Evolutionary conservation across 495 filamentous ascomycete species (phyloP), one percentile per base, ranked within the genome.

Genomic region (Neurospora sp.): DNA sequence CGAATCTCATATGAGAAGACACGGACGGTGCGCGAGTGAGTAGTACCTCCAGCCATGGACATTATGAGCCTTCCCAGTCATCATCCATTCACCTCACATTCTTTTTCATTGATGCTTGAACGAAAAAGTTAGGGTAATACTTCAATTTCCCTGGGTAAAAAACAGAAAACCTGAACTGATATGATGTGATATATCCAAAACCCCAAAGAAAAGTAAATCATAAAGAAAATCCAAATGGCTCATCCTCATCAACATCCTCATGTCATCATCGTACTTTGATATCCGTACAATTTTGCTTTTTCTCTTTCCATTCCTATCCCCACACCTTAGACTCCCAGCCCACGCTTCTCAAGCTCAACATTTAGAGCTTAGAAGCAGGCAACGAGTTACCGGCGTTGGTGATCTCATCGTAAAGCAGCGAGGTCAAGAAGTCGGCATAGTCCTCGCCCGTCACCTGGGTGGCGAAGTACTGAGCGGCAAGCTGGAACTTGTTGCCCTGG

Each of bases 391-490:
- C 93, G 59, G 93, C 87, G 65, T 89, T 90, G 14, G 94, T 97
- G 78, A 99, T 98, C 88, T 98, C 96, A 70, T 98, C 93, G 79
- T 99, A 99, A 65, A 99, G 84, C 79, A 99, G 82, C 87, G 88
- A 87, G 7, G 96, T 99, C 87, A 99, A 83, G 85, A 99, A 99
- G 81, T 99, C 96, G 7, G 94, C 94, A 83, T 97, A 97, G 75
- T 97, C 93, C 85, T 99, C 96, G 37, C 96, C 96, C 7, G 94
- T 98, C 27, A 98, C 91, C 88, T 99, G 96, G 48, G 88, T 85
- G 16, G 92, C 89, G 77, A 98, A 98, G 84, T 98, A 98, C 79
- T 94, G 90, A 1, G 93, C 93, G 3, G 96, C 96, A 44, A 97
- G 89, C 69, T 90, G 88, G 84, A 89, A 98, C 86, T 96, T 97